phyloP scores from a whole-genome alignment of 192 early-diverging fungal species.

The Backusella luteola region DNA sequence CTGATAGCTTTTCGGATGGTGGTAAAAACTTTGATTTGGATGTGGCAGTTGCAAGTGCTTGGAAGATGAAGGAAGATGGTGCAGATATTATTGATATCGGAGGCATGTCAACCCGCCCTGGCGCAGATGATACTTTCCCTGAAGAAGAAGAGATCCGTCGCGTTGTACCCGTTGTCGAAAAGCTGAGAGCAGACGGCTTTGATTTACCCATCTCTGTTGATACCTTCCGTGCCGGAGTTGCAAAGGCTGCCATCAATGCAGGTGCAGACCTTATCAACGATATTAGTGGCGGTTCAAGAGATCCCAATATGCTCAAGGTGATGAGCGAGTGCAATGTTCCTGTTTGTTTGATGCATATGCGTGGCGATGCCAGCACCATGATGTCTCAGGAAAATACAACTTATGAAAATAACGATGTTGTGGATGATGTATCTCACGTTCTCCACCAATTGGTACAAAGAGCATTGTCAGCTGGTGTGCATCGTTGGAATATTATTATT shows the following conservation, averaged over 20 bases:
- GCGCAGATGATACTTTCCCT: constrained; percentile 66
- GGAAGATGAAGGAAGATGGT: constrained; percentile 68
- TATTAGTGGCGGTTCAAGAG: constrained; percentile 82
- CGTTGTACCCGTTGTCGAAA: constrained; percentile 84
- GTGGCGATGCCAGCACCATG: constrained; percentile 93
- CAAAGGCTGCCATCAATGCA: constrained; percentile 80
- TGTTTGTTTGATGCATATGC: constrained; percentile 96
- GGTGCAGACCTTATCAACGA: constrained; percentile 97
- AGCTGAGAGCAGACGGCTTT: constrained; percentile 62
- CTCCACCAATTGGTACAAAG: constrained; percentile 64
- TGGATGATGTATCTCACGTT: constrained; percentile 66
- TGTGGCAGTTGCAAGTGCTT: constrained; percentile 64
- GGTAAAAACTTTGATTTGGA: constrained; percentile 66
- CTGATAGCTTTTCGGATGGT: constrained; percentile 96
- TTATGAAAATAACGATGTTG: constrained; percentile 66
- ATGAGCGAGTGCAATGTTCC: constrained; percentile 80
- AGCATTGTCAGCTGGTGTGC: constrained; percentile 79
- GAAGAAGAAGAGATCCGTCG: constrained; percentile 81
- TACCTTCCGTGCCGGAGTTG: constrained; percentile 86
- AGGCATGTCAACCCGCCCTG: constrained; percentile 91
- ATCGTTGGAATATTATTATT: constrained; percentile 94
- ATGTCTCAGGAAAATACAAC: constrained; percentile 69
- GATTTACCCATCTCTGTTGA: constrained; percentile 87
- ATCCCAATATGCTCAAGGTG: constrained; percentile 76
- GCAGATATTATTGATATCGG: constrained; percentile 96